phyloP scores from a whole-genome alignment of 331 rosid species.

The Acacia pycnantha region DNA sequence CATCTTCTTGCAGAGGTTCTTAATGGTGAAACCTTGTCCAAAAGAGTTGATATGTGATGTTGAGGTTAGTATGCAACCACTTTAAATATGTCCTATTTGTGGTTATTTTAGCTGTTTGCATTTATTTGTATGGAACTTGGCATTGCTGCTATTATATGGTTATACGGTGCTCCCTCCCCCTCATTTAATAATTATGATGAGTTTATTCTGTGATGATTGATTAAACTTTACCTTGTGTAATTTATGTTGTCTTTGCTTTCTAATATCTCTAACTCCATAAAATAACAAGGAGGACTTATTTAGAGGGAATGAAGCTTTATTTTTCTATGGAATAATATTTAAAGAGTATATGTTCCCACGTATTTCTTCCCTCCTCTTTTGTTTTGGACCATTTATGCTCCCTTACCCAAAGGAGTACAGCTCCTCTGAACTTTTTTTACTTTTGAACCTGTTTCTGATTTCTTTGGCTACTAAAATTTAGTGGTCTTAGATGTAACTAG shows the following conservation, averaged over 20 bases:
- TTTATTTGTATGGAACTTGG: background rate
- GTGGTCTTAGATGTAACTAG: background rate
- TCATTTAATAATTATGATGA: background rate
- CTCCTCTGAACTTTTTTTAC: background rate
- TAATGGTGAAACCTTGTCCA: conserved; percentile 94
- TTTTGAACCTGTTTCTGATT: background rate
- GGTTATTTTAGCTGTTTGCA: background rate
- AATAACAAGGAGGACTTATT: background rate
- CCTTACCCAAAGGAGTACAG: background rate
- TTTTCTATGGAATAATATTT: background rate
- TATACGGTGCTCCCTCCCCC: background rate
- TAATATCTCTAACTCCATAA: conserved; percentile 10
- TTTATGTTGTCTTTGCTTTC: background rate
- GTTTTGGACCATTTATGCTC: background rate
- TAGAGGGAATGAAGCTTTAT: background rate
- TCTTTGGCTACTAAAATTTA: background rate
- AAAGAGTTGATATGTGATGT: conserved; percentile 97
- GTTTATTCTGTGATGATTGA: background rate
- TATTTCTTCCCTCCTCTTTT: background rate
- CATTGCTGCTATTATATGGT: background rate
- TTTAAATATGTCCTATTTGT: background rate
- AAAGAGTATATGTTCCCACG: background rate
- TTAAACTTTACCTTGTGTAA: conserved; percentile 3
- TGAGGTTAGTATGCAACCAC: conserved; percentile 59
- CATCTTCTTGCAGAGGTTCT: conserved; percentile 73